These are phyloP conservation scores for Boeremia lycopersici DNA, from an alignment of 2,329 filamentous ascomycete species.

Conservation along the genomic window DNA sequence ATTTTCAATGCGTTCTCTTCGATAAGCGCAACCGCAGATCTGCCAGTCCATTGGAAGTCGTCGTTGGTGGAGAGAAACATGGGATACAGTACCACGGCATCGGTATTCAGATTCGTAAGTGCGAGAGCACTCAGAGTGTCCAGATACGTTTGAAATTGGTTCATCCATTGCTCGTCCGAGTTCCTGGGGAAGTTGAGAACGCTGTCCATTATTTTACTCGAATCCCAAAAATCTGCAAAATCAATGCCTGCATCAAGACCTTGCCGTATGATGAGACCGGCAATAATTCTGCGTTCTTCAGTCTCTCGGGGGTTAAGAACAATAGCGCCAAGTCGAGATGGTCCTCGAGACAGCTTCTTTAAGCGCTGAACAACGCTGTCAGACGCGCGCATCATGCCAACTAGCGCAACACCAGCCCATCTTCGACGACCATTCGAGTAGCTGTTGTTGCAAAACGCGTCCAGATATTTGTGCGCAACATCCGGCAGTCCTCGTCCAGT, in stretches of 20 bases:
- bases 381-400: constrained; percentile 31
- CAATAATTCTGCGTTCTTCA: constrained; percentile 41
- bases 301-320: constrained; percentile 27
- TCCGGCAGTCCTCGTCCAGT: constrained; percentile 15
- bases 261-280: constrained; percentile 39
- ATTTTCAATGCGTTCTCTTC: constrained; percentile 31
- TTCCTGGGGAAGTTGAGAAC: constrained; percentile 31
- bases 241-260: constrained; percentile 29
- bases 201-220: constrained; percentile 28
- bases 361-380: constrained; percentile 24
- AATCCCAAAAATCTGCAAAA: constrained; percentile 36
- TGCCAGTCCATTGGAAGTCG: constrained; percentile 30
- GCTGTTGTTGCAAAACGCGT: constrained; percentile 32
- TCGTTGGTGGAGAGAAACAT: constrained; percentile 29
- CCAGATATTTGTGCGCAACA: constrained; percentile 32
- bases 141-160: constrained; percentile 35
- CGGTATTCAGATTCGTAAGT: constrained; percentile 14
- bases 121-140: constrained; percentile 29
- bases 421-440: constrained; percentile 28
- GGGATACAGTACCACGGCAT: constrained; percentile 29
- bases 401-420: constrained; percentile 42
- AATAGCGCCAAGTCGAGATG: constrained; percentile 31
- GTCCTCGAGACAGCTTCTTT: constrained; percentile 6
- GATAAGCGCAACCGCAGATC: constrained; percentile 21
- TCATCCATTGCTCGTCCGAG: constrained; percentile 31